These are phyloP conservation scores for Sporothrix humicola DNA, from an alignment of 2,329 filamentous ascomycete genomes.

Conservation along the genomic window DNA sequence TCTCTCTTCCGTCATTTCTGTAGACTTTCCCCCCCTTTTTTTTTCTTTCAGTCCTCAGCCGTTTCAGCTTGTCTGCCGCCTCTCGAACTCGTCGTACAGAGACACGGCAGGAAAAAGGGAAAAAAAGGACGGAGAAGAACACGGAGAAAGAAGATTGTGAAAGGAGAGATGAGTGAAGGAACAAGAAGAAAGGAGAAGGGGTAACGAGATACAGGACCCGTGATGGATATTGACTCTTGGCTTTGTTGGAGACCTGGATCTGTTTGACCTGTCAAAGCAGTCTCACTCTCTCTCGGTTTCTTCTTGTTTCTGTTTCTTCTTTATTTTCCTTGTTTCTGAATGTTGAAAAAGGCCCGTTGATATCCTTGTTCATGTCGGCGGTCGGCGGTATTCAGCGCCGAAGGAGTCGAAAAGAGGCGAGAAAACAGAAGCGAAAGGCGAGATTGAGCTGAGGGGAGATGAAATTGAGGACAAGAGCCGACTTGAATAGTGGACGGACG, in stretches of 20 bases:
- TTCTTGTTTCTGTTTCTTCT: not conserved
- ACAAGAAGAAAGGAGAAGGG: not conserved
- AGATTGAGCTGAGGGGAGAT: not conserved
- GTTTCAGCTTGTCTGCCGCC: slow-evolving; percentile 8
- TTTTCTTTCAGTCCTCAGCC: not conserved
- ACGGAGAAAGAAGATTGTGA: slow-evolving; percentile 8
- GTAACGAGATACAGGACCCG: not conserved
- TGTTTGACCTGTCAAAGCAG: slow-evolving; percentile 3
- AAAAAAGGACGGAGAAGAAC: not conserved
- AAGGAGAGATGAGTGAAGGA: not conserved
- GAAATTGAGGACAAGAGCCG: not conserved
- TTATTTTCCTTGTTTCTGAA: not conserved
- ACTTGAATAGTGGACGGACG: not conserved
- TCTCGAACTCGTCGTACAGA: slow-evolving; percentile 15
- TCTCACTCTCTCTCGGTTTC: not conserved
- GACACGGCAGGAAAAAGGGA: not conserved
- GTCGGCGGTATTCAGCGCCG: slow-evolving; percentile 3
- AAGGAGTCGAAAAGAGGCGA: not conserved
- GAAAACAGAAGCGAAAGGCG: not conserved
- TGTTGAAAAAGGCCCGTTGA: not conserved
- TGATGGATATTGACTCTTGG: not conserved
- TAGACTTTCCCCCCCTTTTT: too few relatives aligned
- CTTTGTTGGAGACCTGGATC: not conserved
- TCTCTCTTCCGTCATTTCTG: not conserved
- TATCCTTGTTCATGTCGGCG: not conserved